Conservation (phyloP, 371 early-diverging fungal genomes). For the Zychaea mexicana region DNA sequence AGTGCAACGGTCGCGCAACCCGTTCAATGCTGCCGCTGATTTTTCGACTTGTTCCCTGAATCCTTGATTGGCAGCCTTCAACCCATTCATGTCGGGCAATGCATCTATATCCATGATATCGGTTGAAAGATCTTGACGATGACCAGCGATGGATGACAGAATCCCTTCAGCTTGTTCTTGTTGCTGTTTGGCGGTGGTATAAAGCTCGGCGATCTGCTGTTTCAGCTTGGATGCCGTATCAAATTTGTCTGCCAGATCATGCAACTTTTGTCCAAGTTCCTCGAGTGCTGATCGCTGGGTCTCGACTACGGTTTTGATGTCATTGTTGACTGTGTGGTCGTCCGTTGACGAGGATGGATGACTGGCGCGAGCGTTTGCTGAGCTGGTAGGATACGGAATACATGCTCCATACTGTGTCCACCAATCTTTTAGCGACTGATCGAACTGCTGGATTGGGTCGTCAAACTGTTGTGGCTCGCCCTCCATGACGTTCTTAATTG, state of each 20-base stretch:
- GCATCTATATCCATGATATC: neutral
- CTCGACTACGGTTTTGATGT: neutral
- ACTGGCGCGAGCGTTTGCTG: neutral
- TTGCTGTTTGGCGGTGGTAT: neutral
- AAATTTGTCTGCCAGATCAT: neutral
- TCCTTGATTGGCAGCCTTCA: neutral
- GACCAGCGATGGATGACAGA: neutral
- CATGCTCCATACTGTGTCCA: conserved; percentile 6
- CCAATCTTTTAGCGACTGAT: conserved; percentile 14
- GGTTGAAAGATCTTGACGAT: neutral
- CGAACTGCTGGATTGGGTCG: conserved; percentile 11
- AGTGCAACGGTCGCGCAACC: neutral
- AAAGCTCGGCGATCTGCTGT: neutral
- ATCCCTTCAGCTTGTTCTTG: neutral
- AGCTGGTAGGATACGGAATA: conserved; percentile 33
- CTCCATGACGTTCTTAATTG: conserved; percentile 9
- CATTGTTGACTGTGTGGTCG: neutral
- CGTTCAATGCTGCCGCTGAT: neutral
- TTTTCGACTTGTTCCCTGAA: neutral
- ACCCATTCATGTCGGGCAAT: neutral
- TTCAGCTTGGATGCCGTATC: neutral
- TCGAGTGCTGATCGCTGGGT: neutral
- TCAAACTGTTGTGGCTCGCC: conserved; percentile 1
- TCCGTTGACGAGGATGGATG: neutral
- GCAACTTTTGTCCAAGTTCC: neutral